Evolutionary conservation across 179 eudicot species (phyloP).

Genomic region (Nepenthes alata): DNA sequence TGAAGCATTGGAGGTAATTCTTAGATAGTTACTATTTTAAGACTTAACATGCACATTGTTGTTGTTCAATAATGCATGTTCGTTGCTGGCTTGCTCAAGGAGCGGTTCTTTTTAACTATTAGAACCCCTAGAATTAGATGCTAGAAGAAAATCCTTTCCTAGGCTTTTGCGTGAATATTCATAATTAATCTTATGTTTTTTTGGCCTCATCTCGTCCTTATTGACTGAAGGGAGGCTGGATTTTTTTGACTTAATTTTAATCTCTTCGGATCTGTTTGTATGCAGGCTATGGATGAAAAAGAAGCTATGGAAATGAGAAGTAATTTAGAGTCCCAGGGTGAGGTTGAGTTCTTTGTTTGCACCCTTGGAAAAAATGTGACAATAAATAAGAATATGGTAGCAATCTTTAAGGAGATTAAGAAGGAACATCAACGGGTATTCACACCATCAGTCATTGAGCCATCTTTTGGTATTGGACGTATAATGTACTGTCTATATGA

Average conservation of each 20-base stretch:
- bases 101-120: too few relatives aligned
- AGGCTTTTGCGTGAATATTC: too few relatives aligned
- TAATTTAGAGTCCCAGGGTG: conserved; percentile 64
- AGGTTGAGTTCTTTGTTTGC: conserved; percentile 60
- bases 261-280: too few relatives aligned
- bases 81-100: too few relatives aligned
- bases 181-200: too few relatives aligned
- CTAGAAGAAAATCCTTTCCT: too few relatives aligned
- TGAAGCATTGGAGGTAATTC: conserved; percentile 81
- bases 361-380: conserved; percentile 65
- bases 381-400: conserved; percentile 65
- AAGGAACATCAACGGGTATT: conserved; percentile 90
- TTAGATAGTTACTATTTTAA: not conserved
- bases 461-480: conserved; percentile 91
- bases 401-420: conserved; percentile 66
- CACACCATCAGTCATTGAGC: conserved; percentile 91
- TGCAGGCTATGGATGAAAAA: conserved; percentile 79
- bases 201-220: too few relatives aligned
- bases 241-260: too few relatives aligned
- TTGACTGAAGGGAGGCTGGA: too few relatives aligned
- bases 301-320: conserved; percentile 92
- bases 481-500: conserved; percentile 85
- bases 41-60: not conserved
- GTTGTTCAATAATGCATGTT: not conserved
- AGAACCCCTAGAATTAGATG: too few relatives aligned